Base-by-base conservation (phyloP, 768 basidiomycete genomes). In the Butyriboletus loyo region DNA sequence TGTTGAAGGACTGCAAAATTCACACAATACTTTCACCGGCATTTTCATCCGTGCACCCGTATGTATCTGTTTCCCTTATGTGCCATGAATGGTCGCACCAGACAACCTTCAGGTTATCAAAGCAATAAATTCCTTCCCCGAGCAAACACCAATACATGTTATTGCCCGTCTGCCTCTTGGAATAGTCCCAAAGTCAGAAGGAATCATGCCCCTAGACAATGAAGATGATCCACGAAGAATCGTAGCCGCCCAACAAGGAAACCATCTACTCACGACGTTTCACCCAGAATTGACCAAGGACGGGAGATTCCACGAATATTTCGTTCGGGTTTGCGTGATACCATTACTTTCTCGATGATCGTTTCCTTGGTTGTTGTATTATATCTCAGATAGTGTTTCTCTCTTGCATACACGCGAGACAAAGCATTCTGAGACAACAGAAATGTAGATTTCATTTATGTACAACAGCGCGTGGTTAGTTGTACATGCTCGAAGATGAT, bases 21-120 rank as follows among this genome's bases (percentile, higher is more conserved):
- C 87, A 1, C 71, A 80, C 2, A 61, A 66, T 15, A 81, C 89
- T 0, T 95, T 92, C 66, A 82, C 78, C 19, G 91, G 89, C 0
- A 79, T 97, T 40, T 98, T 98, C 73, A 98, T 98, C 60, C 90
- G 95, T 38, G 95, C 95, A 42, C 95, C 95, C 1, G 90, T 87
- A 64, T 38, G 84, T 73, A 9, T 39, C 22, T 31, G 21, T 44
- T 32, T 17, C 2, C 2, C 32, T 7, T 22, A 25, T 19, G 21
- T 37, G 9, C 14, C 37, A 19, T n/a, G 32, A 21, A n/a, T 21
- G 7, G 21, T 25, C 19, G 14, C 11, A 14, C 36, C 8, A 11
- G 46, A 31, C 22, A 24, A 46, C 41, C 36, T 19, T 53, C 62
- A 92, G 89, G 87, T 92, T 34, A 75, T 92, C 4, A 71, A 85